These are phyloP conservation scores for Binderoboletus segoi DNA, from an alignment of 1,284 basidiomycete species.

Conservation along the genomic window DNA sequence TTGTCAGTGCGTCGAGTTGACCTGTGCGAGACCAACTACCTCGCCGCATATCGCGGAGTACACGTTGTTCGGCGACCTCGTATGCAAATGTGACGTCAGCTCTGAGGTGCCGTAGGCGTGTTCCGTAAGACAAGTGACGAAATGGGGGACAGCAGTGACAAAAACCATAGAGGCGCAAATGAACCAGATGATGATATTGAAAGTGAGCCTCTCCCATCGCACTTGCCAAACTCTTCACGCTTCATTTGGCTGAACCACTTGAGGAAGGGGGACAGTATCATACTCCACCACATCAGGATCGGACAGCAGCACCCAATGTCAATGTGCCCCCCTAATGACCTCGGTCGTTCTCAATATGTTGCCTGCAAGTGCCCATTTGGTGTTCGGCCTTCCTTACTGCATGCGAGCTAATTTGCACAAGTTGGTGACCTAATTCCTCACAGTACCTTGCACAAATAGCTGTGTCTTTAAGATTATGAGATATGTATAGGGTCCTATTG, in stretches of 20 bases:
- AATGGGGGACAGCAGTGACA: slow-evolving; percentile 88
- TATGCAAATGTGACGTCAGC: slow-evolving; percentile 70
- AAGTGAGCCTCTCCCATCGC: slow-evolving; percentile 96
- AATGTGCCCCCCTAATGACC: slow-evolving; percentile 80
- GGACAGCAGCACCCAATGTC: slow-evolving; percentile 66
- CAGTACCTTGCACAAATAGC: too few relatives aligned
- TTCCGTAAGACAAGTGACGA: slow-evolving; percentile 92
- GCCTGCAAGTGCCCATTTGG: too few relatives aligned
- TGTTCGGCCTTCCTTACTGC: too few relatives aligned
- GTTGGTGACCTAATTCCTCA: too few relatives aligned
- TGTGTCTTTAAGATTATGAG: too few relatives aligned
- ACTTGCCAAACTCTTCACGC: slow-evolving; percentile 93
- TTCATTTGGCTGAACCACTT: slow-evolving; percentile 87
- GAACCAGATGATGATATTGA: slow-evolving; percentile 97
- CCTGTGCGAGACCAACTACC: slow-evolving; percentile 78
- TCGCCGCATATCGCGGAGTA: slow-evolving; percentile 89
- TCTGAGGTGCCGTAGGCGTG: slow-evolving; percentile 87
- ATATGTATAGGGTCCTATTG: too few relatives aligned
- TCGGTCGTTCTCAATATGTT: too few relatives aligned
- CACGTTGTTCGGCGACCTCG: slow-evolving; percentile 70
- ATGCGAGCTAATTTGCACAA: too few relatives aligned
- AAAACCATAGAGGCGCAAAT: slow-evolving; percentile 87
- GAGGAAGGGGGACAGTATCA: slow-evolving; percentile 76
- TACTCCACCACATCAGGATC: slow-evolving; percentile 94
- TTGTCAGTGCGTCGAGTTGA: slow-evolving; percentile 64